Conservation (phyloP, 257 asterid species). For the Nyctanthes arbortristis region DNA sequence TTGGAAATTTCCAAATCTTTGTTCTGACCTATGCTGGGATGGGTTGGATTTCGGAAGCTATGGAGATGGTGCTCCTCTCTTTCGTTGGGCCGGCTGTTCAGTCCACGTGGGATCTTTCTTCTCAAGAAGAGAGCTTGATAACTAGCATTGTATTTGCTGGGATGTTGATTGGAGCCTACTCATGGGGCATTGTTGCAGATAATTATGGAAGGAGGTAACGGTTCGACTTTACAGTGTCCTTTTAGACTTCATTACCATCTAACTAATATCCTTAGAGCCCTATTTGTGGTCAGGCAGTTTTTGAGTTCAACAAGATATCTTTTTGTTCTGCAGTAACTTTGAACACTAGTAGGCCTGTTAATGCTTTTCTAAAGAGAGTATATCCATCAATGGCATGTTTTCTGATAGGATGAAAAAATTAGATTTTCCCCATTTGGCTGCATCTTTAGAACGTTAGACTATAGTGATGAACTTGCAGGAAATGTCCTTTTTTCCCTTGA, state of each 20-base stretch:
- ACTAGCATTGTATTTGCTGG: conserved; percentile 70
- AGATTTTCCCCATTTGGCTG: not conserved
- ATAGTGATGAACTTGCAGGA: not conserved
- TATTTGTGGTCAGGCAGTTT: not conserved
- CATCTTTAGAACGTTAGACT: not conserved
- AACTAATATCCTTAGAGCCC: not conserved
- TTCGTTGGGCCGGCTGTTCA: conserved; percentile 78
- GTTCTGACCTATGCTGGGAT: conserved; percentile 74
- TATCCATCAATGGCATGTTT: no score
- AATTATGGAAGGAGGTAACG: conserved; percentile 70
- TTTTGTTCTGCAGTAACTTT: not conserved
- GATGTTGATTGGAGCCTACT: conserved; percentile 70
- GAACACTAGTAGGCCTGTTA: no score
- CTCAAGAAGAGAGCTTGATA: conserved; percentile 67
- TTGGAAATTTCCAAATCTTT: conserved; percentile 67
- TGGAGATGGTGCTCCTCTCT: conserved; percentile 89
- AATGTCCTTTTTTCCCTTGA: not conserved
- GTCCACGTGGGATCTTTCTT: conserved; percentile 68
- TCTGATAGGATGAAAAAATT: no score
- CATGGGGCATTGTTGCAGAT: conserved; percentile 80
- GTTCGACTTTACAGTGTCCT: conserved; percentile 1
- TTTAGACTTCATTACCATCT: not conserved
- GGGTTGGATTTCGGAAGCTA: conserved; percentile 79
- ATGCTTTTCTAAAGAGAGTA: not conserved
- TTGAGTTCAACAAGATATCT: not conserved